Evolutionary conservation across 202 grass and related monocot genomes (phyloP), one percentile per base, ranked within the genome.

Genomic region (Panicum hallii): DNA sequence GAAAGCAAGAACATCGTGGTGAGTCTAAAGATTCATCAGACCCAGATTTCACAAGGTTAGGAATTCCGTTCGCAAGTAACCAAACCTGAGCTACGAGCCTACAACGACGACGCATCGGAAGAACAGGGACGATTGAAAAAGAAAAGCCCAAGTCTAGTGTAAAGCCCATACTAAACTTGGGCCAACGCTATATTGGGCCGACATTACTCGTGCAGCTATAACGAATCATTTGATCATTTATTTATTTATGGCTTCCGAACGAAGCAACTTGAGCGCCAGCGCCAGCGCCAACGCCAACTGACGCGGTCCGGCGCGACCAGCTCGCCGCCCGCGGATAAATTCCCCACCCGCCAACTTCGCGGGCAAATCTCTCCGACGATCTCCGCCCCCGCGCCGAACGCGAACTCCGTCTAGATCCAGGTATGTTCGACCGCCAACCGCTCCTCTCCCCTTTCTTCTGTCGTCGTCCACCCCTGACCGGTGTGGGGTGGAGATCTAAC

Each of bases 261-360:
- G 57, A 62, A 62, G 58, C 58, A 28, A 38, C 34, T 34, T 34
- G 34, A 38, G 0, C 36, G 36, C 36, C 36, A 38, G 3, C 36
- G 36, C 36, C 26, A 73, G 3, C 36, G 36, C 36, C 36, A 38
- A 38, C 36, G 36, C 36, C 26, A 73, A 73, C 7, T 13, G 12
- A 13, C 36, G 40, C 5, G 66, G n/a, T 19, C 23, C 41, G 54
- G 79, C 6, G 47, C 41, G 26, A 82, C 28, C 42, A 62, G 11
- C 4, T 22, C 9, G 30, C 77, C 26, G 0, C 67, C 53, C 38
- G 3, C 22, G 9, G 41, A 82, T 63, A 63, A 82, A 82, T 14
- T 71, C 16, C 28, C 46, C 17, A 43, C 66, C 55, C 44, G 81
- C 81, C 57, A 62, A 47, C 81, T 74, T 55, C 72, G 72, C 50